Evolutionary conservation across 140 eudicot species (phyloP), one percentile per base, ranked within the genome.

Genomic region (Cichorium intybus): DNA sequence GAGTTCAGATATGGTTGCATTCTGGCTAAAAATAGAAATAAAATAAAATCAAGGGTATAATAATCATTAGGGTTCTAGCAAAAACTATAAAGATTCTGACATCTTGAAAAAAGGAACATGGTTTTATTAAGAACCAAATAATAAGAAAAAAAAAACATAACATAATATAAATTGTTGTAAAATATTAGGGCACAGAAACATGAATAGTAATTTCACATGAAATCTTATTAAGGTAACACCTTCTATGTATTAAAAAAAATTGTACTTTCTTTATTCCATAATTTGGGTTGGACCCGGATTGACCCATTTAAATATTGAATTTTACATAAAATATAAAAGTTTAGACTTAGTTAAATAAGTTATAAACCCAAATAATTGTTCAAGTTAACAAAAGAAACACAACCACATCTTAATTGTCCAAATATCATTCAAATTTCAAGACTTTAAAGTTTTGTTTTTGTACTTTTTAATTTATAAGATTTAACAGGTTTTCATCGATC

Each of bases 11-110:
- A 93, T 83, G 26, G 97, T 81, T 66, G 88, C 79, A 37, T 75
- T 85, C 83, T 93, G 99, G 77, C 99, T 93, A 77, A 55, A 88
- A 14, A n/a, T n/a, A 57, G 51, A 66, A 28, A n/a, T 67, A 62
- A 35, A 77, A 53, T 34, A 22, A 24, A 49, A 18, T 66, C 46
- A 59, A 51, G 57, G 10, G 43, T 50, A 12, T 10, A 18, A 54
- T 34, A 52, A 43, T 43, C 28, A 24, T 12, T 8, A 47, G 39
- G 22, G 29, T 29, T 62, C 50, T 34, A 48, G 27, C 15, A 23
- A 35, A 33, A 41, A 58, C 31, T n/a, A n/a, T n/a, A 74, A 26
- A 43, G 45, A 35, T 28, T 20, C 45, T 68, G 33, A 20, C 7
- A 4, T 45, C 45, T 70, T 57, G 20, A 29, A 21, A 17, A 47